phyloP scores from a whole-genome alignment of 441 rosid genomes.

The Pelargonium citronellum region DNA sequence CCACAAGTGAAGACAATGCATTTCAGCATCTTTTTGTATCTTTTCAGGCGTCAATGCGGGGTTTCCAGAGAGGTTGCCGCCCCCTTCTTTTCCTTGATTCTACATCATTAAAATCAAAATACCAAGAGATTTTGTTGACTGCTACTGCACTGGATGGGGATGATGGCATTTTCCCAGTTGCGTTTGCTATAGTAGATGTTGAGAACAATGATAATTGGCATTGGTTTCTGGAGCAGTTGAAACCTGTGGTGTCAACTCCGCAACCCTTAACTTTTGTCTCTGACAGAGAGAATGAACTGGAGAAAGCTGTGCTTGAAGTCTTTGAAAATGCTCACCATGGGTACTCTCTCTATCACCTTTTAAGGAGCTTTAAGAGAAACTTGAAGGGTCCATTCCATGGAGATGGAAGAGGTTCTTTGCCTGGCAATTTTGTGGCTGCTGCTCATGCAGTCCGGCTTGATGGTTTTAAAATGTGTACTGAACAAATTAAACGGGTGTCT shows the following conservation, averaged over 20 bases:
- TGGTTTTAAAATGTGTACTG: slow-evolving; percentile 44
- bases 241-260: slow-evolving; percentile 43
- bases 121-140: slow-evolving; percentile 67
- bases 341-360: slow-evolving; percentile 63
- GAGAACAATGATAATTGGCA: slow-evolving; percentile 70
- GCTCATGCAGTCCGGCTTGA: slow-evolving; percentile 63
- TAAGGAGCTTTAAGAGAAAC: slow-evolving; percentile 66
- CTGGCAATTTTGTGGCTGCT: slow-evolving; percentile 57
- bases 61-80: slow-evolving; percentile 75
- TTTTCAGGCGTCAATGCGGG: slow-evolving; percentile 54
- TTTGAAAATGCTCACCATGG: slow-evolving; percentile 68
- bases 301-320: slow-evolving; percentile 48
- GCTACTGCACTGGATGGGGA: slow-evolving; percentile 86
- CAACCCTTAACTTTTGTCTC: slow-evolving; percentile 63
- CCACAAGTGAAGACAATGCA: slow-evolving; percentile 47
- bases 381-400: slow-evolving; percentile 82
- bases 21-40: slow-evolving; percentile 70
- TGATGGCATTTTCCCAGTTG: slow-evolving; percentile 66
- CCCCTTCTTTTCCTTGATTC: slow-evolving; percentile 85
- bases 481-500: slow-evolving; percentile 63
- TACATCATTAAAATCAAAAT: slow-evolving; percentile 60
- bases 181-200: slow-evolving; percentile 65
- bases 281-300: slow-evolving; percentile 66
- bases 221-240: slow-evolving; percentile 78
- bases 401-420: slow-evolving; percentile 65